Conservation (phyloP, 2,329 filamentous ascomycete genomes). For the Calcarisporium arbuscula region DNA sequence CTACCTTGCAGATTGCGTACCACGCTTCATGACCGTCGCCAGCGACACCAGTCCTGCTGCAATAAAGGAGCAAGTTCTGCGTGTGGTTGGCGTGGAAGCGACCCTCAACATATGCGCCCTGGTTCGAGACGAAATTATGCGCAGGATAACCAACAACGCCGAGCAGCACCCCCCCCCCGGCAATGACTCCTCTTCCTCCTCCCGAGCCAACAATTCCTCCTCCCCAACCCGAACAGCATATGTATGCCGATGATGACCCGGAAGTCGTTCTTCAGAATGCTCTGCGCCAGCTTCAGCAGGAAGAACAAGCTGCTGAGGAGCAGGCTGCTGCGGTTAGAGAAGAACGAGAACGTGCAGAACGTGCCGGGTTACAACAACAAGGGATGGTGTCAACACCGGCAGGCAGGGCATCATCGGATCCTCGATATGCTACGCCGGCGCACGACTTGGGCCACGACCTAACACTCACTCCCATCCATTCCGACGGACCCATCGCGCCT, state of each 20-base stretch:
- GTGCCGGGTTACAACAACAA: conserved; percentile 21
- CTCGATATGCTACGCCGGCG: conserved; percentile 26
- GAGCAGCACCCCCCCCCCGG: conserved; percentile 12
- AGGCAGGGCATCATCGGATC: conserved; percentile 21
- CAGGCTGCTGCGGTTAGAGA: conserved; percentile 48
- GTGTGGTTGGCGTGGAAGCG: conserved; percentile 49
- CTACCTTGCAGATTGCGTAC: conserved; percentile 55
- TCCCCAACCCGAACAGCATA: conserved; percentile 26
- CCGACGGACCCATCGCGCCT: conserved; percentile 37
- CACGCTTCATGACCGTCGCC: conserved; percentile 51
- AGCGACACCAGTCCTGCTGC: conserved; percentile 53
- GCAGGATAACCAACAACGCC: conserved; percentile 22
- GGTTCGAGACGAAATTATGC: conserved; percentile 52
- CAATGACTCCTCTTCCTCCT: conserved; percentile 18
- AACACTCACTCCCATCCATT: conserved; percentile 49
- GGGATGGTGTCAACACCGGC: conserved; percentile 27
- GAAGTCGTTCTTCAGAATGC: conserved; percentile 55
- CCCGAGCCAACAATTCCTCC: conserved; percentile 20
- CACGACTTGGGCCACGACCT: conserved; percentile 35
- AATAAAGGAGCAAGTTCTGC: conserved; percentile 51
- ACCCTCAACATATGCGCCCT: conserved; percentile 48
- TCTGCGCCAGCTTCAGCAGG: conserved; percentile 50
- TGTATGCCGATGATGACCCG: conserved; percentile 47
- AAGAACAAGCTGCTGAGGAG: conserved; percentile 53
- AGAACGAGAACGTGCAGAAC: conserved; percentile 43